Conservation (phyloP, 768 basidiomycete species). For the Suillus bovinus region DNA sequence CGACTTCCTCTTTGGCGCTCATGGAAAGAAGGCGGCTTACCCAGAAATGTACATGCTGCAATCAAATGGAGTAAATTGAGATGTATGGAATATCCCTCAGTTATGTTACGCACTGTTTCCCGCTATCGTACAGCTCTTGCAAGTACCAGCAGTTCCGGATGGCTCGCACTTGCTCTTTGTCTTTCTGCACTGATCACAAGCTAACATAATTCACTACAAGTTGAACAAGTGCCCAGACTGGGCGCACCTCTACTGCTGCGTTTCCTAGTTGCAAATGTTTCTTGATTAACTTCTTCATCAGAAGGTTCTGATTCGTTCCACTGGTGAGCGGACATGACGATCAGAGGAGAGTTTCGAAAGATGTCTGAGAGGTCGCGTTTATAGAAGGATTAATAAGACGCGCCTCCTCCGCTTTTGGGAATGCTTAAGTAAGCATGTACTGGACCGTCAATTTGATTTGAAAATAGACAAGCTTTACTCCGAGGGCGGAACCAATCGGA, state of each 20-base stretch:
- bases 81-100: neutral
- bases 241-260: conserved; percentile 61
- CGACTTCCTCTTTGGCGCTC: neutral
- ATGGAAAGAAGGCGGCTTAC: conserved; percentile 30
- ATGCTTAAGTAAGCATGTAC: neutral
- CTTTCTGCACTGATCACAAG: conserved; percentile 87
- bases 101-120: conserved; percentile 47
- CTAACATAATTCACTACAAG: conserved; percentile 35
- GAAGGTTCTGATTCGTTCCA: conserved; percentile 64
- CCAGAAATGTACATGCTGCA: conserved; percentile 67
- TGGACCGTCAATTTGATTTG: too few relatives aligned
- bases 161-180: conserved; percentile 87
- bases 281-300: conserved; percentile 52
- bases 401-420: neutral
- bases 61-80: conserved; percentile 17
- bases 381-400: conserved; percentile 9
- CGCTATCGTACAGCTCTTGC: conserved; percentile 62
- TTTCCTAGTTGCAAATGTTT: conserved; percentile 49
- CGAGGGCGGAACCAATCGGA: too few relatives aligned
- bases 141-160: conserved; percentile 45
- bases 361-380: conserved; percentile 21
- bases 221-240: neutral
- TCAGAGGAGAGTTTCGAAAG: conserved; percentile 10
- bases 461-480: too few relatives aligned
- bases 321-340: conserved; percentile 32